Base-by-base conservation (phyloP, 345 rosid species). In the Syzygium aqueum region DNA sequence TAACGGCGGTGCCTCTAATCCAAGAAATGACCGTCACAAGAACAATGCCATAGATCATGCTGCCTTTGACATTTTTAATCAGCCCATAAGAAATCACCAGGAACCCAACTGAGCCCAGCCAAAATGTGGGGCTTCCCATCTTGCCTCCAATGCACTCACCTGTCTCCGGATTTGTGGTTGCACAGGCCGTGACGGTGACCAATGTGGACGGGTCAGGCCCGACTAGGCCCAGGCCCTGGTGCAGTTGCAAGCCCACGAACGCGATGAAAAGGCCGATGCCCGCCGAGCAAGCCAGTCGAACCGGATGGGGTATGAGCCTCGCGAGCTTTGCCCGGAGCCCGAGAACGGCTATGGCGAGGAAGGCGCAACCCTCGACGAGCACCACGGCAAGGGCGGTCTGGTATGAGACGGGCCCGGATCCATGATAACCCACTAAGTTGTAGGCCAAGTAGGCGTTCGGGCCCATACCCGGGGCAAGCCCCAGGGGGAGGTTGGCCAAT, bases 381-480 rank as follows among this genome's bases (percentile, higher is more conserved):
- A 95, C 95, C 2, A 97, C 87, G 5, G 98, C 98, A 89, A 95
- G 92, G 5, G 97, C 97, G 0, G 98, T 94, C 52, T 86, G 85
- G 90, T 93, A 97, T 0, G 95, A 93, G 21, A 96, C 85, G 23
- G 96, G 80, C 23, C 99, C 98, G 3, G 98, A 94, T 21, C 98
- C 98, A 86, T 93, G 98, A 86, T 92, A 96, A 11, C 98, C 99
- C 43, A 97, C 94, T 22, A 94, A 84, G 91, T 96, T 95, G 87
- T 96, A 97, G 22, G 98, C 93, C 82, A 94, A 83, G 89, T 95
- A 96, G 85, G 98, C 97, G 52, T 96, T 95, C 1, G 97, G 91
- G 46, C 99, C 99, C 99, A 97, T 97, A 8, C 93, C 98, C 0
- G 99, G 98, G 87, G 99, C 99, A 88, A 96, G 88, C 13, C 94